Percentiles rank a stretch among this genome's conserved stretches.
phyloP scores from a whole-genome alignment of 331 rosid species.

The Rhamnella rubrinervis region DNA sequence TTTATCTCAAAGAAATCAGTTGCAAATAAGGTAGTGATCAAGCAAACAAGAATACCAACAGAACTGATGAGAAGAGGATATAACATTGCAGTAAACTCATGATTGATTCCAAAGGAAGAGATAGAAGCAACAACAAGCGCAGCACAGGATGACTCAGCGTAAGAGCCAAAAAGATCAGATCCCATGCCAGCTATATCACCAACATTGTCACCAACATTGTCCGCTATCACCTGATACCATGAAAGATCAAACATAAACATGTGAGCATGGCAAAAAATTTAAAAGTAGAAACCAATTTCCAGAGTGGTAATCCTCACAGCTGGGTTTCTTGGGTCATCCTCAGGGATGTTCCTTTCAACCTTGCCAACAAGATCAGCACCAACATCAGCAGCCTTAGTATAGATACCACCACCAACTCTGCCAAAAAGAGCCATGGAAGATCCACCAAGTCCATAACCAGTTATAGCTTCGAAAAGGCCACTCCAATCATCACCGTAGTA shows the following conservation, averaged over 20 bases:
- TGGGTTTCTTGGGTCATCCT: conserved; percentile 96
- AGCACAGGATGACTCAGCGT: conserved; percentile 98
- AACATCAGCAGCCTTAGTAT: conserved; percentile 96
- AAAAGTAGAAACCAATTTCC: neutral
- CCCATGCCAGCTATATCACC: conserved; percentile 99
- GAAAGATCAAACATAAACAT: neutral
- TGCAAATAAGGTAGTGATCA: conserved; percentile 89
- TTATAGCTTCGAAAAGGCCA: conserved; percentile 92
- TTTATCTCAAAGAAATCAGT: conserved; percentile 93
- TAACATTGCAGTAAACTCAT: conserved; percentile 79
- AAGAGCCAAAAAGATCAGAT: conserved; percentile 95
- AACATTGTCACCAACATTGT: conserved; percentile 94
- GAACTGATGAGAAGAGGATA: conserved; percentile 89
- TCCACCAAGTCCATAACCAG: conserved; percentile 98
- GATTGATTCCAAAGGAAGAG: conserved; percentile 90
- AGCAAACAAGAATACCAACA: conserved; percentile 77
- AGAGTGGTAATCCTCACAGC: conserved; percentile 56
- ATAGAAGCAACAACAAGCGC: conserved; percentile 98
- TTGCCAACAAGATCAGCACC: conserved; percentile 98
- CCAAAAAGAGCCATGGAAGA: conserved; percentile 99
- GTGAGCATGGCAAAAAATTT: neutral
- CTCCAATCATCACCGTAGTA: conserved; percentile 98
- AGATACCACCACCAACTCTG: conserved; percentile 98
- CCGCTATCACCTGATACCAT: conserved; percentile 81
- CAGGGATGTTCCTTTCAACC: conserved; percentile 92